Conservation (phyloP, 2,329 filamentous ascomycete genomes). For the Metarhizium sp. region DNA sequence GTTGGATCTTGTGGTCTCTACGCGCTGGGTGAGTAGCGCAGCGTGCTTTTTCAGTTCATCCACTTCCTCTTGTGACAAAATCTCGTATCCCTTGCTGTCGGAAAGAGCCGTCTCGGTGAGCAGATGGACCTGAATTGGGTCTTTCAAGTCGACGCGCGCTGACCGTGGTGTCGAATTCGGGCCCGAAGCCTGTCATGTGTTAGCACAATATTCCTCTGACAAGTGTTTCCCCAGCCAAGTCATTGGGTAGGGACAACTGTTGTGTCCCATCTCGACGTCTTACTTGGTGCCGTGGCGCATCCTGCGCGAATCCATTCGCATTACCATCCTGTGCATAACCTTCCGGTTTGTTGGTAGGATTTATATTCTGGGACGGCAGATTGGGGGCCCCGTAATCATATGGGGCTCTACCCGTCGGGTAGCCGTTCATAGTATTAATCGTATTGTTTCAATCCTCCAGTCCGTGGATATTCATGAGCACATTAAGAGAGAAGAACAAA, state of each 20-base stretch:
- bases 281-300: constrained; percentile 47
- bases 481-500: constrained; percentile 10
- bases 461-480: constrained; percentile 13
- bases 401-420: constrained; percentile 22
- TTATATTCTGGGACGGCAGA: constrained; percentile 22
- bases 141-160: constrained; percentile 51
- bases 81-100: constrained; percentile 77
- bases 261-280: constrained; percentile 14
- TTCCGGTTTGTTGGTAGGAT: constrained; percentile 40
- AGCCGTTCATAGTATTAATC: constrained; percentile 27
- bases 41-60: constrained; percentile 86
- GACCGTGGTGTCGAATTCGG: constrained; percentile 21
- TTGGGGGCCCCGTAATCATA: constrained; percentile 26
- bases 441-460: constrained; percentile 1
- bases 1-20: constrained; percentile 74
- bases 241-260: neutral
- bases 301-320: constrained; percentile 18
- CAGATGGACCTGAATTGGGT: constrained; percentile 77
- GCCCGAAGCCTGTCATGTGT: neutral
- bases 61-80: constrained; percentile 85
- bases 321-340: constrained; percentile 46
- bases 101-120: constrained; percentile 87
- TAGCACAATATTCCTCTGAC: neutral
- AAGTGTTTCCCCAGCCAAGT: neutral
- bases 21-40: constrained; percentile 60